A percentile compares a stretch with the other conserved stretches of the same genome.
These are phyloP conservation scores for Globisporangium middletonii DNA, from an alignment of 352 stramenopile species.

Conservation along the genomic window DNA sequence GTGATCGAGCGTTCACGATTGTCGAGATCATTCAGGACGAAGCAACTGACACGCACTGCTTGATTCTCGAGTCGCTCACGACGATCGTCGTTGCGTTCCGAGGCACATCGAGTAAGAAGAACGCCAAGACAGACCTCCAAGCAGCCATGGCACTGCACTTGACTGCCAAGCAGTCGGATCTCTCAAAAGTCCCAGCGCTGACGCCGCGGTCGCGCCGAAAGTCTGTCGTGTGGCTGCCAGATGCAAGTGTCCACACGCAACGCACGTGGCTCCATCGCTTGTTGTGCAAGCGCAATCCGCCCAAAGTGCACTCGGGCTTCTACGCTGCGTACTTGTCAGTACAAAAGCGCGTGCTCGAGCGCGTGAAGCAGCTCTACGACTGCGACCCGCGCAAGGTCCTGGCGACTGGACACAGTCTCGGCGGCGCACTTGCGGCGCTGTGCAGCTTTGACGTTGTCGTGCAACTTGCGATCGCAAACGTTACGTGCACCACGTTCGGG, in stretches of 20 bases:
- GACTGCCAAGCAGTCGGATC: constrained; percentile 20
- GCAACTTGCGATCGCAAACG: constrained; percentile 21
- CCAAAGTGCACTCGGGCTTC: constrained; percentile 39
- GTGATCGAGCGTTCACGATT: constrained; percentile 19
- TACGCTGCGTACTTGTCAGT: constrained; percentile 33
- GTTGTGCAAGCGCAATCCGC: constrained; percentile 24
- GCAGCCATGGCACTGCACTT: constrained; percentile 24
- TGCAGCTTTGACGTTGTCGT: constrained; percentile 33
- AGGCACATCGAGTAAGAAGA: constrained; percentile 37
- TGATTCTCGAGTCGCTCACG: constrained; percentile 22
- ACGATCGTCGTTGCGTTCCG: constrained; percentile 35
- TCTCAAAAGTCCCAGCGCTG: constrained; percentile 13
- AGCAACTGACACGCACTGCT: constrained; percentile 34
- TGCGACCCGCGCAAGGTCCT: constrained; percentile 20
- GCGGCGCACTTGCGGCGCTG: constrained; percentile 31
- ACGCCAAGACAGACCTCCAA: constrained; percentile 33
- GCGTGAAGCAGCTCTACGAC: constrained; percentile 16
- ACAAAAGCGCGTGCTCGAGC: constrained; percentile 20
- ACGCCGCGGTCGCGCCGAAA: neutral
- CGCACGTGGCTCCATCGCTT: constrained; percentile 24
- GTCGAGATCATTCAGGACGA: constrained; percentile 27
- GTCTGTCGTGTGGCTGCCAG: too few relatives aligned
- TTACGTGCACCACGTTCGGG: constrained; percentile 36
- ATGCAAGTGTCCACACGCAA: neutral
- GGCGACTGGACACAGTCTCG: constrained; percentile 35